Base-by-base conservation (phyloP, 1,284 basidiomycete species). In the Spongispora temasekensis region DNA sequence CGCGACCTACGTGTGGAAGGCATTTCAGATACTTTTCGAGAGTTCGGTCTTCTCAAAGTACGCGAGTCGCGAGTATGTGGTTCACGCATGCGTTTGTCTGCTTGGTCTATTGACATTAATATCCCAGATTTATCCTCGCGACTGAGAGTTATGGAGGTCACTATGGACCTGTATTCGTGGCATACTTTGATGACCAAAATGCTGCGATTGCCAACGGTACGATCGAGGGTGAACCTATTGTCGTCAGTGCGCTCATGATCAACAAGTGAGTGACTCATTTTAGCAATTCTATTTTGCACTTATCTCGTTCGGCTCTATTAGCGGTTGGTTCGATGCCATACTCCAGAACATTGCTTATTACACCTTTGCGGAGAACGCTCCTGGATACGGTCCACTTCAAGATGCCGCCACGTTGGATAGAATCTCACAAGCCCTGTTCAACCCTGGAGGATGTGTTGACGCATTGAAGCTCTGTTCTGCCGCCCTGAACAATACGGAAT, bases 61-160 rank as follows among this genome's bases (percentile, higher is more conserved):
- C 66, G 67, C 81, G 57, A 83, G 78, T 51, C 75, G 86, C 69
- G 83, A 88, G 85, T 86, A 66, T 28, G 80, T 74, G 13, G n/a
- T n/a, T 3, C 51, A 46, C 32, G 17, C 12, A 8, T 42, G 1
- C 35, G 13, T 19, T 19, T n/a, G 55, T 17, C n/a, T 12, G 23
- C 9, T 10, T 30, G 30, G n/a, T 56, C 17, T 32, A 8, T 35
- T 15, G 13, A 31, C 42, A 34, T 53, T 2, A 19, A n/a, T n/a
- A n/a, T n/a, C n/a, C 23, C 37, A 87, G 86, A 61, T 87, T 88
- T 65, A 80, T 87, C n/a, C 80, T 87, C 57, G 79, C 83, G 1
- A 85, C 85, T 0, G 86, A 89, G 68, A 87, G 85, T 59, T 89
- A 88, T 60, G 87, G 87, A 3, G 88, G 88, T 0, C 87, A 89